Evolutionary conservation across 2,329 filamentous ascomycete species (phyloP), one percentile per base, ranked within the genome.

Genomic region (Rhinocladiella mackenziei): DNA sequence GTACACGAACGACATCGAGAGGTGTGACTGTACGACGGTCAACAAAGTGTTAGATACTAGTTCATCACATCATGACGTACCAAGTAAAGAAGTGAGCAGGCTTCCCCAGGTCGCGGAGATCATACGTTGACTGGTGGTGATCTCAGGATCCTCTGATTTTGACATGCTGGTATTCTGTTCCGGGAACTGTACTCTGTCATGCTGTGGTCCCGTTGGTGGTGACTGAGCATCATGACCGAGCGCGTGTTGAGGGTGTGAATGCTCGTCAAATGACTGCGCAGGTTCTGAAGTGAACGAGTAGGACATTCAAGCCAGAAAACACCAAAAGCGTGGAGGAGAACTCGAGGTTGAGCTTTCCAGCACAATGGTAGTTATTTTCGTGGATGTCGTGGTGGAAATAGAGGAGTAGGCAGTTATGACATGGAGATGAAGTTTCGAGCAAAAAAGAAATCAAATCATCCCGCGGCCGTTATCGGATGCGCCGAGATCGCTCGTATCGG

Each of bases 1-100:
- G 88, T 34, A 98, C 88, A 51, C 92, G 87, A 50, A 98, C 92
- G 51, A 98, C 92, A 62, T 98, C 92, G 39, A 98, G 82, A 34
- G 92, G 92, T 4, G 92, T 98, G 22, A 94, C 91, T 94, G 55
- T 19, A 17, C 9, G 50, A 19, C 14, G 48, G 44, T 31, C 29
- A 48, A 57, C 39, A 50, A 54, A 28, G 39, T 37, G 11, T 45
- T n/a, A 34, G 36, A 28, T 22, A 14, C 13, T 39, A 13, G 33
- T 28, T 30, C 2, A 13, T 38, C 33, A 37, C 22, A 19, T n/a
- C n/a, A 41, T 17, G 45, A 62, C 78, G 55, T 75, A 95, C 89
- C 87, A 30, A 97, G 76, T 18, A 97, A 67, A 14, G 89, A 92
- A 6, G 91, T 97, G 52, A 97, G 65, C 45, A 98, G 69, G 66